phyloP scores from a whole-genome alignment of 169 alveolate species.

The Eimeria maxima region DNA sequence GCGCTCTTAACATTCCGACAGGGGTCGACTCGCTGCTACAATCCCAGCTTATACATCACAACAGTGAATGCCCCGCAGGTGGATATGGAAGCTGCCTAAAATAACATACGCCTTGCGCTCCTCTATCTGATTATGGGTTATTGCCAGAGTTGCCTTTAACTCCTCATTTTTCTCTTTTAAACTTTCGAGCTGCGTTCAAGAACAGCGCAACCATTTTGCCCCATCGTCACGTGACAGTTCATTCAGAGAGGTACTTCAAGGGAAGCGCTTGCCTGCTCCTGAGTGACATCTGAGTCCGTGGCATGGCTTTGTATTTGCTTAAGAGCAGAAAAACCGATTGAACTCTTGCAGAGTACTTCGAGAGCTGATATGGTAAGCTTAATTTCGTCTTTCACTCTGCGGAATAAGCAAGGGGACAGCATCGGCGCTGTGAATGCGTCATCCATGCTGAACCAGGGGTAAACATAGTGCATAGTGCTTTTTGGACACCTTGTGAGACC shows the following conservation, averaged over 20 bases:
- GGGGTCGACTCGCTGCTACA: too few species aligned
- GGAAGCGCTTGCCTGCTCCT: constrained; percentile 6
- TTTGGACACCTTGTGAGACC: too few species aligned
- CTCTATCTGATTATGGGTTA: constrained; percentile 18
- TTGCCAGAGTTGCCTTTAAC: constrained; percentile 51
- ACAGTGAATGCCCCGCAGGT: background rate
- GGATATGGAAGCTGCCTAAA: background rate
- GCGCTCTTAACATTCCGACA: too few species aligned
- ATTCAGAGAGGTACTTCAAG: too few species aligned
- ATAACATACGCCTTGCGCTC: constrained; percentile 45
- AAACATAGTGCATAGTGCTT: too few species aligned
- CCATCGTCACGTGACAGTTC: background rate
- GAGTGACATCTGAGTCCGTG: background rate
- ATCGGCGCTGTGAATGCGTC: too few species aligned
- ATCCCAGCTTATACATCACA: too few species aligned
- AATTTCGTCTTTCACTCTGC: constrained; percentile 79
- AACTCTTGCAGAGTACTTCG: constrained; percentile 69
- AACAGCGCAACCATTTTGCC: background rate
- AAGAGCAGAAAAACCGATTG: constrained; percentile 70
- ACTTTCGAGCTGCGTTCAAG: background rate
- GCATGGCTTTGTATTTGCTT: constrained; percentile 80
- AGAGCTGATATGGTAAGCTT: constrained; percentile 75
- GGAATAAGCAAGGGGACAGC: background rate
- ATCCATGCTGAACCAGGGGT: too few species aligned
- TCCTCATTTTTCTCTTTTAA: constrained; percentile 44